Evolutionary conservation across 2,329 filamentous ascomycete species (phyloP), one percentile per base, ranked within the genome.

Genomic region (Calycina marina): DNA sequence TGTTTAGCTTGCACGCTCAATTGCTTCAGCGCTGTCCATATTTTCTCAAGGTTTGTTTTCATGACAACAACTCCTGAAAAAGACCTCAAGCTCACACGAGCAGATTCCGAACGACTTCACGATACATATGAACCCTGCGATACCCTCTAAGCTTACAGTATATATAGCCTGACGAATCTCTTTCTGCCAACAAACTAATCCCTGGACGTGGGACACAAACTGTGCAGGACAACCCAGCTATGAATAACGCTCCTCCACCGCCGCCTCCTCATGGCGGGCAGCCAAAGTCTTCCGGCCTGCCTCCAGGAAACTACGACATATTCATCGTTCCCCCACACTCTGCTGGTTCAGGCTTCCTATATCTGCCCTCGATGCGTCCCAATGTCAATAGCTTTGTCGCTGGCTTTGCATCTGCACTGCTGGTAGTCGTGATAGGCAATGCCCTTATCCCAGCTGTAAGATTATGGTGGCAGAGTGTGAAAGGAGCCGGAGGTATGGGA

Each of bases 271-370:
- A 93, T 60, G 84, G 85, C 57, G 67, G 74, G 51, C 77, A 74
- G 44, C 80, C 83, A 30, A 77, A 77, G 54, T 71, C 70, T 13
- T 62, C 63, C 15, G 78, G 80, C 35, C 63, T 94, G 29, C 88
- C 88, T 3, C 68, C 80, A 1, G 86, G 88, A 34, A 92, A 90
- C 53, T 96, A 93, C 58, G 88, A 96, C 61, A 93, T 96, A 52
- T 94, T 94, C 61, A 79, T 94, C 54, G 86, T 96, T 49, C 88
- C 88, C 5, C 83, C 86, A 28, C 85, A 93, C 56, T 88, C 85
- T 8, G 69, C 86, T 5, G 88, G 88, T 32, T 73, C 76, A 0
- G 88, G 88, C 18, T 94, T 94, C 56, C 63, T 96, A 16, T 94
- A 96, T 55, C 70, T 96, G n/a, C 88, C 88, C 0, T 93, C 86